Evolutionary conservation across 129 eudicot genomes (phyloP).

Genomic region (Calendula officinalis): DNA sequence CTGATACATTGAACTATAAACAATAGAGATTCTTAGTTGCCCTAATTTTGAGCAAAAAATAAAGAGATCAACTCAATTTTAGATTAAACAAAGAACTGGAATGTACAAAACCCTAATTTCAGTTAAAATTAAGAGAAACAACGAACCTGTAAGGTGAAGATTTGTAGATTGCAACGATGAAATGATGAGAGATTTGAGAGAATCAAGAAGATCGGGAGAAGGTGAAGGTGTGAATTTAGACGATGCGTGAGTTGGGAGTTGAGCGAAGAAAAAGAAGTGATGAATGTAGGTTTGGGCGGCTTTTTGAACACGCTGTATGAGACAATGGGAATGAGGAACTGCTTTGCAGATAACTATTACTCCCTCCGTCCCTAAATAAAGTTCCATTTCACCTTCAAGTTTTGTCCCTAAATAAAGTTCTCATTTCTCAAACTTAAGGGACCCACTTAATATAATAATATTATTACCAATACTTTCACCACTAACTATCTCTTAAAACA

Average conservation of each 20-base stretch:
- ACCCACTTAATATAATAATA: too few species aligned
- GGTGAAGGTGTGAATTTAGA: constrained; percentile 5
- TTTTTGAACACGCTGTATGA: constrained; percentile 17
- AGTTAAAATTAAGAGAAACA: constrained; percentile 7
- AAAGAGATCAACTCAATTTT: not conserved
- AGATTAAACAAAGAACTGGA: constrained; percentile 7
- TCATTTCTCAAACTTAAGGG: too few species aligned
- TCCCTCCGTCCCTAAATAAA: too few species aligned
- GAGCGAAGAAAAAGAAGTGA: constrained; percentile 21
- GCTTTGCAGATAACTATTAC: not conserved
- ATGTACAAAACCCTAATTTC: constrained; percentile 28
- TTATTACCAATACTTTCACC: too few species aligned
- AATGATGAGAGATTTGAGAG: not conserved
- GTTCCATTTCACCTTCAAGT: too few species aligned
- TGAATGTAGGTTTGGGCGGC: constrained; percentile 24
- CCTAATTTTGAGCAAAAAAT: constrained; percentile 2
- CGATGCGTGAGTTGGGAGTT: constrained; percentile 20
- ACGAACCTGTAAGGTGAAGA: constrained; percentile 24
- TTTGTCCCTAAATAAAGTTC: too few species aligned
- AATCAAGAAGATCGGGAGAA: constrained; percentile 7
- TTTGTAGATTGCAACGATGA: not conserved
- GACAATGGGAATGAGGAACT: not conserved
- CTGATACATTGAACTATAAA: constrained; percentile 1
- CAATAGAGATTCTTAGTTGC: not conserved
- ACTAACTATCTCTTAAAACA: too few species aligned